A percentile compares a stretch with the other conserved stretches of the same genome.
These are phyloP conservation scores for Wickerhamomyces silvicola DNA, from an alignment of 805 yeast genomes.

Conservation along the genomic window DNA sequence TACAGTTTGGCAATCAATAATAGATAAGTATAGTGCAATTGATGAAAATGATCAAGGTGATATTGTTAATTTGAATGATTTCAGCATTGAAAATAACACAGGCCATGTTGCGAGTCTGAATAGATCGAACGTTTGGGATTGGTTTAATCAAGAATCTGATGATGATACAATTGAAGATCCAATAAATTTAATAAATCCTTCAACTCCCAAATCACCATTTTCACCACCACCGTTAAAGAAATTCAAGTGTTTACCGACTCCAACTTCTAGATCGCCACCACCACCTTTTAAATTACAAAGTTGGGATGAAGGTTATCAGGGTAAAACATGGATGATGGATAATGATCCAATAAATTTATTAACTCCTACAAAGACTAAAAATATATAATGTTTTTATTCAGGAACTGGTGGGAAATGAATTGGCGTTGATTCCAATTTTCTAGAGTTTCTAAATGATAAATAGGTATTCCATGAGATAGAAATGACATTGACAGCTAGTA, in stretches of 20 bases:
- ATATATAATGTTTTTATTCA: conserved; percentile 18
- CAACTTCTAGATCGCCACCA: not conserved
- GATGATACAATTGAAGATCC: not conserved
- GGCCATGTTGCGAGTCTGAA: conserved; percentile 16
- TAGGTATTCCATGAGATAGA: conserved; percentile 83
- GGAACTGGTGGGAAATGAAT: conserved; percentile 34
- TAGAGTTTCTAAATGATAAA: conserved; percentile 54
- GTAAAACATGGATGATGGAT: too few relatives aligned
- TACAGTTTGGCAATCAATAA: conserved; percentile 27
- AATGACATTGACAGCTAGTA: conserved; percentile 61
- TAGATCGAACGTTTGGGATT: conserved; percentile 16
- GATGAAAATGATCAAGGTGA: conserved; percentile 30
- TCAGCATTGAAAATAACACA: conserved; percentile 14
- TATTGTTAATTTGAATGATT: conserved; percentile 20
- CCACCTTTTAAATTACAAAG: not conserved
- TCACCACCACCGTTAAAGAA: too few relatives aligned
- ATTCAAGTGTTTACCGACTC: too few relatives aligned
- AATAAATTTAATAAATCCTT: too few relatives aligned
- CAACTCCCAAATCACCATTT: not conserved
- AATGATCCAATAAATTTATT: conserved; percentile 11
- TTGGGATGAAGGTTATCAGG: not conserved
- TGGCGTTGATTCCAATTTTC: conserved; percentile 18
- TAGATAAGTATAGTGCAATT: conserved; percentile 24
- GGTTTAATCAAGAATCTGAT: conserved; percentile 5
- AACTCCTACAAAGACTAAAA: conserved; percentile 2